These are phyloP conservation scores for Termitomyces sp. DNA, from an alignment of 768 basidiomycete genomes.

Conservation along the genomic window DNA sequence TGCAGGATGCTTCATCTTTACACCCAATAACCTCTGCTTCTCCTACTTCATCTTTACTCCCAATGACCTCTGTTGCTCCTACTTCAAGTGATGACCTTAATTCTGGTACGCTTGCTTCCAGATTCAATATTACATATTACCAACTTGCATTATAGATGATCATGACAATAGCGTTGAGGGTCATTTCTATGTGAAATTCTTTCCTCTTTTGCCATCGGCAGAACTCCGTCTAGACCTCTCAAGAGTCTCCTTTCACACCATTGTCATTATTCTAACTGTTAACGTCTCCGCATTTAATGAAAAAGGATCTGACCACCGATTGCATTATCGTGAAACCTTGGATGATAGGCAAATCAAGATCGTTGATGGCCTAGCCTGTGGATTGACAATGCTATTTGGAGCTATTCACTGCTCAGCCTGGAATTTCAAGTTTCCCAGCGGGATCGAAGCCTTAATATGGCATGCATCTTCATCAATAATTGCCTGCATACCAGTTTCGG, in stretches of 20 bases:
- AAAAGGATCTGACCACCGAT: too few species aligned
- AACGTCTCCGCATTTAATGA: too few species aligned
- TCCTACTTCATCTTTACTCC: background rate
- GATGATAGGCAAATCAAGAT: background rate
- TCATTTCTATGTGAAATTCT: too few species aligned
- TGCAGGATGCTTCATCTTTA: background rate
- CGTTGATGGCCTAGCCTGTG: background rate
- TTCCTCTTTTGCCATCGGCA: too few species aligned
- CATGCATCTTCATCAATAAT: conserved; percentile 10
- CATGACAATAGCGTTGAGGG: background rate
- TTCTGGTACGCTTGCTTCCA: background rate
- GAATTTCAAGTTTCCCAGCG: background rate
- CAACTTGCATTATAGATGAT: background rate
- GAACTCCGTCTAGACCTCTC: too few species aligned
- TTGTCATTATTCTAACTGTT: too few species aligned
- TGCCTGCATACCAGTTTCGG: background rate
- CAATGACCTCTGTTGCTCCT: background rate
- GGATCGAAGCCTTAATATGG: conserved; percentile 11
- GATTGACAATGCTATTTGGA: background rate
- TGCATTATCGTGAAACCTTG: too few species aligned
- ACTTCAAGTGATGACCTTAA: background rate
- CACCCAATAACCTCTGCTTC: background rate
- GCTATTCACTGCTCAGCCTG: background rate
- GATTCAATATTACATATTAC: background rate
- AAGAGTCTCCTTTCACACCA: too few species aligned